These are phyloP conservation scores for Plenodomus lindquistii DNA, from an alignment of 2,329 filamentous ascomycete species.

Conservation along the genomic window DNA sequence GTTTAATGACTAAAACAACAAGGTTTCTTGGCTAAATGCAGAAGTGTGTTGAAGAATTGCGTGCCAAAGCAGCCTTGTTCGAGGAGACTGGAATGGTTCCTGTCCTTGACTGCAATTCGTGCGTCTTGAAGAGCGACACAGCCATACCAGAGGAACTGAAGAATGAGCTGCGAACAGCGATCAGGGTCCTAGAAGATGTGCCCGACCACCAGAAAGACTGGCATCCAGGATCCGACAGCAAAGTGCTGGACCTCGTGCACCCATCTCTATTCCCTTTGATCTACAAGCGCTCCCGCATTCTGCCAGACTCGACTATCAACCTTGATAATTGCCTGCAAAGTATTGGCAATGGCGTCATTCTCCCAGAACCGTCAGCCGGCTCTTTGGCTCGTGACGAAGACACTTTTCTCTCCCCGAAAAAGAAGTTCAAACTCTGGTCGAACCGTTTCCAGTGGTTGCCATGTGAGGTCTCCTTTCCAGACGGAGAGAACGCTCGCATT, in stretches of 20 bases:
- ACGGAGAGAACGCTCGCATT: slow-evolving; percentile 25
- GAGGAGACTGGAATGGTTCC: slow-evolving; percentile 47
- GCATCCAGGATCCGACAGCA: slow-evolving; percentile 61
- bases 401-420: slow-evolving; percentile 13
- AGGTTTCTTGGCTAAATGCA: background rate
- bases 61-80: slow-evolving; percentile 55
- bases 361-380: slow-evolving; percentile 6
- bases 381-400: background rate
- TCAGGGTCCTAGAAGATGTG: slow-evolving; percentile 55
- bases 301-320: slow-evolving; percentile 37
- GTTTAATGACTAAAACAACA: background rate
- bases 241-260: slow-evolving; percentile 66
- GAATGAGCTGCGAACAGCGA: slow-evolving; percentile 49
- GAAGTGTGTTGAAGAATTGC: slow-evolving; percentile 49
- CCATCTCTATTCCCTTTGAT: slow-evolving; percentile 66
- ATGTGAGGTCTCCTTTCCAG: slow-evolving; percentile 51
- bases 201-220: slow-evolving; percentile 50
- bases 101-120: slow-evolving; percentile 51
- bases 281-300: slow-evolving; percentile 54
- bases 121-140: slow-evolving; percentile 59
- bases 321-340: slow-evolving; percentile 35
- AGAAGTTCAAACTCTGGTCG: too few relatives aligned
- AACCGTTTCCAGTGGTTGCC: slow-evolving; percentile 54
- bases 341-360: slow-evolving; percentile 36
- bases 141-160: slow-evolving; percentile 47